Percentiles rank a stretch among this genome's conserved stretches.
These are phyloP conservation scores for Salix arbutifolia DNA, from an alignment of 345 rosid genomes.

Conservation along the genomic window DNA sequence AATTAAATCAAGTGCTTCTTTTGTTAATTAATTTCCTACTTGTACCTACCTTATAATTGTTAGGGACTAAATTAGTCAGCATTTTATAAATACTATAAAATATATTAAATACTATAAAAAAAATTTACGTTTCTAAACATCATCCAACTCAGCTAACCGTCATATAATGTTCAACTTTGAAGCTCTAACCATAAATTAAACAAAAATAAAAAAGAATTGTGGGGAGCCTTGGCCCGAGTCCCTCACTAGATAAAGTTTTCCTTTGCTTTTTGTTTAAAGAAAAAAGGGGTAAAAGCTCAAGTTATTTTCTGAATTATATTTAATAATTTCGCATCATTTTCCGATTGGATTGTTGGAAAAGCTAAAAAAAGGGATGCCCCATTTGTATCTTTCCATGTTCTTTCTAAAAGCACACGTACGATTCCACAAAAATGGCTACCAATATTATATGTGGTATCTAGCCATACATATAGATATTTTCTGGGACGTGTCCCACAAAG, in stretches of 20 bases:
- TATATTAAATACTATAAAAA: too few relatives aligned
- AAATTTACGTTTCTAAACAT: neutral
- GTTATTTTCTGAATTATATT: neutral
- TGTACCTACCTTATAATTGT: too few relatives aligned
- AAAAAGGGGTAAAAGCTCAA: neutral
- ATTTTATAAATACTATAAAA: too few relatives aligned
- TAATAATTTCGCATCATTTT: neutral
- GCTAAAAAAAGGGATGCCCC: neutral
- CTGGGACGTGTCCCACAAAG: neutral
- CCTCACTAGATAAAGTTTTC: neutral
- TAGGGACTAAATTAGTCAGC: too few relatives aligned
- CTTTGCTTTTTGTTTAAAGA: too few relatives aligned
- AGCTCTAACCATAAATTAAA: too few relatives aligned
- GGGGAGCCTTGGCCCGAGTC: neutral
- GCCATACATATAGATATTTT: neutral
- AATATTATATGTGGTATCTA: neutral
- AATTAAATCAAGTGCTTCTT: neutral
- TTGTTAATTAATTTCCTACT: neutral
- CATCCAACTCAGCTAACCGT: too few relatives aligned
- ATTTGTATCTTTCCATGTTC: neutral
- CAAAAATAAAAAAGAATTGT: too few relatives aligned
- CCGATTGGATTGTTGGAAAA: neutral
- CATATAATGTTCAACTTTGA: too few relatives aligned
- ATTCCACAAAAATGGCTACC: neutral
- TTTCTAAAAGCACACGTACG: neutral